Conservation (phyloP, 2,329 filamentous ascomycete species). For the Colletotrichum tabaci region DNA sequence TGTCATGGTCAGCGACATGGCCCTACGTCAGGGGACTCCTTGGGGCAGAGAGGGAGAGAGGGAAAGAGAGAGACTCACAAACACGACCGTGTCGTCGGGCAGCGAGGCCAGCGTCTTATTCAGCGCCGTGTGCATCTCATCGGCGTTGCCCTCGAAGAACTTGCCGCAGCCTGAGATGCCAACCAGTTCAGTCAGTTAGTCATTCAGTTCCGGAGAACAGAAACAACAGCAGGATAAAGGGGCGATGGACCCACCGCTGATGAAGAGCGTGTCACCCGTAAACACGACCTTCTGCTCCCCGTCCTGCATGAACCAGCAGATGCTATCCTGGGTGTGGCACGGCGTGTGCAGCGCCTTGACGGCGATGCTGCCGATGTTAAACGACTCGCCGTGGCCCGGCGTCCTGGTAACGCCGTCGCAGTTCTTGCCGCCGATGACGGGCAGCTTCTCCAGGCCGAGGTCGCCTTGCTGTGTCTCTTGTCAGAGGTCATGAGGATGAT, state of each 20-base stretch:
- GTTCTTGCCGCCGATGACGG: slow-evolving; percentile 89
- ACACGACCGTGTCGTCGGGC: slow-evolving; percentile 93
- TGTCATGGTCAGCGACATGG: slow-evolving; percentile 53
- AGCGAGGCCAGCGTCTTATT: slow-evolving; percentile 87
- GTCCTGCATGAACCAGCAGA: slow-evolving; percentile 94
- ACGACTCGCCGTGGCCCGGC: slow-evolving; percentile 81
- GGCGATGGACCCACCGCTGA: slow-evolving; percentile 74
- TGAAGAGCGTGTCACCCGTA: slow-evolving; percentile 96
- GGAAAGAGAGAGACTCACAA: slow-evolving; percentile 68
- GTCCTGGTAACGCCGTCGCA: slow-evolving; percentile 86
- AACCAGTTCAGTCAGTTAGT: not conserved
- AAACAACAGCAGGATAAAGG: too few relatives aligned
- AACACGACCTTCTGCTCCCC: slow-evolving; percentile 84
- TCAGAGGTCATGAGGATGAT: not conserved
- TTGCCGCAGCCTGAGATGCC: slow-evolving; percentile 81
- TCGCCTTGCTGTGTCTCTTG: slow-evolving; percentile 51
- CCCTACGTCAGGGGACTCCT: not conserved
- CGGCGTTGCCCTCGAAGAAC: slow-evolving; percentile 93
- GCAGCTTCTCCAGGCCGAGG: slow-evolving; percentile 72
- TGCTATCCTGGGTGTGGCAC: slow-evolving; percentile 98
- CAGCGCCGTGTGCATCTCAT: slow-evolving; percentile 93
- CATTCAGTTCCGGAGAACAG: too few relatives aligned
- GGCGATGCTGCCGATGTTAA: slow-evolving; percentile 86
- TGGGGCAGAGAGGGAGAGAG: too few relatives aligned
- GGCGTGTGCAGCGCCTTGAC: slow-evolving; percentile 94